Base-by-base conservation (phyloP, 2,329 filamentous ascomycete genomes). In the Lachnellula hyalina region DNA sequence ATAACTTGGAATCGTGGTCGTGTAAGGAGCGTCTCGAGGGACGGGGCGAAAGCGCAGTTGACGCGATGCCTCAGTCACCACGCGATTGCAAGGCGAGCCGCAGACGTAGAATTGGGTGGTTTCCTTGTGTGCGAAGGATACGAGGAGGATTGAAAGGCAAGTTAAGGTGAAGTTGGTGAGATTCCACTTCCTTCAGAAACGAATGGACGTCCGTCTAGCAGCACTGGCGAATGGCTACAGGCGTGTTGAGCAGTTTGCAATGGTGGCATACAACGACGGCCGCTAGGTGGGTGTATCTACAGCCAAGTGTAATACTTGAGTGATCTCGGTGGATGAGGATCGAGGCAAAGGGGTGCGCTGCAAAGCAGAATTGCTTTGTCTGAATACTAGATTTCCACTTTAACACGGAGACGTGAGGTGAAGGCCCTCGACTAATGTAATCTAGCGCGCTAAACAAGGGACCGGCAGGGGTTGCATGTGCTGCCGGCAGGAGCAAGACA, bases 101-200 rank as follows among this genome's bases (percentile, higher is more conserved):
- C 47, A 32, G 12, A 40, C 15, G 25, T 15, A 21, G 21, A 34
- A 40, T 40, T 17, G 34, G 54, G 53, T 51, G 55, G 51, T 40
- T 58, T 40, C 9, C 40, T 53, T 45, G 17, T 46, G 25, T 38
- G 32, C 15, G 19, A 17, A 28, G 19, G 21, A 53, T 32, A 56
- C 49, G 25, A 49, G 35, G 21, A 47, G 17, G 34, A 19, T 14
- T 46, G 14, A 28, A 38, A 40, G 35, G 49, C 28, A 45, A 34
- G 42, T 46, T 15, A 47, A 28, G 28, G 48, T 41, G 35, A 41
- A 51, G 35, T 21, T 40, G 28, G 38, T 35, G 45, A 51, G 17
- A 28, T 44, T 49, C 52, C 35, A 52, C 54, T 56, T 58, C 60
- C 60, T 62, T 63, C 60, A 54, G 36, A 46, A 58, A 55, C 54